A percentile compares a stretch with the other conserved stretches of the same genome.
These are phyloP conservation scores for Pseudonectria buxi DNA, from an alignment of 2,329 filamentous ascomycete genomes.

Conservation along the genomic window DNA sequence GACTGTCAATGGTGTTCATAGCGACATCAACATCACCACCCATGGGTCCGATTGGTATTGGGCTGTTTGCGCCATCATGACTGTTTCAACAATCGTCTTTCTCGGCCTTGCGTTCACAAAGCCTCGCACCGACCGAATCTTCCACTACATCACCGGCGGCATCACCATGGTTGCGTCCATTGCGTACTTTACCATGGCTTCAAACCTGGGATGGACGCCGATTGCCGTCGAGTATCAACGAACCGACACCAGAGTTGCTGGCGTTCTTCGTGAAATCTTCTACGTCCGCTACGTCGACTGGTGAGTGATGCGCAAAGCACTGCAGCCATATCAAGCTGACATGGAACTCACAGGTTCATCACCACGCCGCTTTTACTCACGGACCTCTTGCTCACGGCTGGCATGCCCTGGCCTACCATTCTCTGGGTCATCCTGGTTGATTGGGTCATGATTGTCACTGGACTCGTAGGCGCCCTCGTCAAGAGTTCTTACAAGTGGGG, in stretches of 20 bases:
- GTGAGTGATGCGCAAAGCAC: too few relatives aligned
- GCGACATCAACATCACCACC: slow-evolving; percentile 51
- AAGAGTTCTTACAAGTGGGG: slow-evolving; percentile 50
- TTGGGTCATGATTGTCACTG: slow-evolving; percentile 40
- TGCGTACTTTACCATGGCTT: slow-evolving; percentile 45
- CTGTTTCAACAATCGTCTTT: slow-evolving; percentile 44
- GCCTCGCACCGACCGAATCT: slow-evolving; percentile 46
- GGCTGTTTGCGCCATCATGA: slow-evolving; percentile 55
- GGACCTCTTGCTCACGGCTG: slow-evolving; percentile 55
- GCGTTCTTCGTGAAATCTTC: slow-evolving; percentile 52
- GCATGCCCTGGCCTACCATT: slow-evolving; percentile 47
- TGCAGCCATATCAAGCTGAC: too few relatives aligned
- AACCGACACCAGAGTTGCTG: slow-evolving; percentile 30
- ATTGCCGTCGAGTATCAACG: slow-evolving; percentile 47
- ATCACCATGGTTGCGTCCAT: slow-evolving; percentile 43
- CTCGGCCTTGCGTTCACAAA: slow-evolving; percentile 46
- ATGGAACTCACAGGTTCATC: slow-evolving; percentile 39
- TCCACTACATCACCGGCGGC: slow-evolving; percentile 47
- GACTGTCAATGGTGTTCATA: slow-evolving; percentile 7
- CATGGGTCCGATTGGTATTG: slow-evolving; percentile 59
- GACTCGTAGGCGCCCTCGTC: slow-evolving; percentile 41
- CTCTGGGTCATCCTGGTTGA: slow-evolving; percentile 39
- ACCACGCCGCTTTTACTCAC: slow-evolving; percentile 59
- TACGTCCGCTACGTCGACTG: slow-evolving; percentile 48
- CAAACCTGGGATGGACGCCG: slow-evolving; percentile 40